Conservation (phyloP, 208 protist genomes). For the Trypanosomatidae sp. region DNA sequence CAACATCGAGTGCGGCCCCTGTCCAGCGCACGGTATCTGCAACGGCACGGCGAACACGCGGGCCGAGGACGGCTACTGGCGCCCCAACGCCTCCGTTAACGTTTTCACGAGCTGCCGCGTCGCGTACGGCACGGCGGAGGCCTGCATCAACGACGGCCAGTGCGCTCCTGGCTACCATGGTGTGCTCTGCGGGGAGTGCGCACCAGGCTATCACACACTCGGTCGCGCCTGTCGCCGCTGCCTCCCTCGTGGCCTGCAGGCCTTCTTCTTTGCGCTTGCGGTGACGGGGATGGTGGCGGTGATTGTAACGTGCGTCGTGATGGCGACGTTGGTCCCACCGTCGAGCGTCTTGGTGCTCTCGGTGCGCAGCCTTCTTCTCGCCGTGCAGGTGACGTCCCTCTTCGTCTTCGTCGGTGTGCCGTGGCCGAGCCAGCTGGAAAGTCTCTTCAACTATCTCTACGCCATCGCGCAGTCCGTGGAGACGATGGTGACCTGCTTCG, state of each 20-base stretch:
- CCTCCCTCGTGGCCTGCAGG: constrained; percentile 11
- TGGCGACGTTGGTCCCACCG: constrained; percentile 16
- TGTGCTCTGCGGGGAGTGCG: constrained; percentile 32
- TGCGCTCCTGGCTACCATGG: constrained; percentile 38
- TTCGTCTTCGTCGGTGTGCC: constrained; percentile 12
- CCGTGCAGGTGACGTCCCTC: constrained; percentile 27
- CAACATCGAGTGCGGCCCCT: constrained; percentile 23
- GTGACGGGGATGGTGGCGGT: constrained; percentile 10
- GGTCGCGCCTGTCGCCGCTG: constrained; percentile 29
- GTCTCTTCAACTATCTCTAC: constrained; percentile 19
- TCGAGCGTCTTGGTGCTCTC: constrained; percentile 15
- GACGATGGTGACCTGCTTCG: constrained; percentile 19
- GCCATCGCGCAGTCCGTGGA: constrained; percentile 14
- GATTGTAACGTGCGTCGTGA: constrained; percentile 12
- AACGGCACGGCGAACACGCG: constrained; percentile 27
- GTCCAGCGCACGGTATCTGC: constrained; percentile 33
- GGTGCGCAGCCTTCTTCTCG: constrained; percentile 19
- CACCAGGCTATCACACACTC: constrained; percentile 12
- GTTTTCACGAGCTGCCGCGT: constrained; percentile 29
- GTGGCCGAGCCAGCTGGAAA: constrained; percentile 18
- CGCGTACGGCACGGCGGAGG: constrained; percentile 22
- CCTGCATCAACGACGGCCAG: constrained; percentile 26
- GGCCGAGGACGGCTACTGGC: constrained; percentile 39
- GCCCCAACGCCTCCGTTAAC: constrained; percentile 6
- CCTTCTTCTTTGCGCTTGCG: constrained; percentile 22